Percentiles rank a stretch among this genome's conserved stretches.
Evolutionary conservation across 1,139 yeast species (phyloP).

Genomic region (Pichia sp.): DNA sequence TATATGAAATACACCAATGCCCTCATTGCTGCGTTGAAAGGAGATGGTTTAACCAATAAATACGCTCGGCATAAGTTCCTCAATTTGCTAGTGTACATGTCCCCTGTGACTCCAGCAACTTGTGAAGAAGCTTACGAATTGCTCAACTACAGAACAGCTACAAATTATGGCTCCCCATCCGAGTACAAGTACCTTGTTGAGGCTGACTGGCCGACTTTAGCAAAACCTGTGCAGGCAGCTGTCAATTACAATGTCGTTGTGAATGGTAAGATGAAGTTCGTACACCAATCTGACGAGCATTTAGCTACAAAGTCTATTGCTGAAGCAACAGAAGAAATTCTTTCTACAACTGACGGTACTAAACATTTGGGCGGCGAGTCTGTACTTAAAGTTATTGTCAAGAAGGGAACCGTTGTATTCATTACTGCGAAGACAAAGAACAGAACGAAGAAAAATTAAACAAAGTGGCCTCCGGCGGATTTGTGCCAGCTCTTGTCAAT

Average conservation of each 20-base stretch:
- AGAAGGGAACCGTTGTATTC: slow-evolving; percentile 28
- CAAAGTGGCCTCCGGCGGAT: not conserved
- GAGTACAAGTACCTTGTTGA: slow-evolving; percentile 33
- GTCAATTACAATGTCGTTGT: slow-evolving; percentile 48
- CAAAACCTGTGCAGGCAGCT: slow-evolving; percentile 30
- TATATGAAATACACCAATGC: slow-evolving; percentile 77
- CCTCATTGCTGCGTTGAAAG: slow-evolving; percentile 35
- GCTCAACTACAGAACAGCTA: slow-evolving; percentile 32
- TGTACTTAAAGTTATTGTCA: slow-evolving; percentile 34
- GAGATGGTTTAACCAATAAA: slow-evolving; percentile 5
- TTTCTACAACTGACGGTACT: slow-evolving; percentile 27
- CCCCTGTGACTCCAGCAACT: slow-evolving; percentile 75
- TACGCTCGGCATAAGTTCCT: slow-evolving; percentile 10
- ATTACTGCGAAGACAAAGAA: slow-evolving; percentile 10
- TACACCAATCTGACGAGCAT: slow-evolving; percentile 32
- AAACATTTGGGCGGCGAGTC: slow-evolving; percentile 30
- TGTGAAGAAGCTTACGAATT: slow-evolving; percentile 80
- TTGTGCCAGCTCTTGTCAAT: too few relatives aligned
- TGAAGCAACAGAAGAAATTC: slow-evolving; percentile 27
- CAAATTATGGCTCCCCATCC: not conserved
- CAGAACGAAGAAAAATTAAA: not conserved
- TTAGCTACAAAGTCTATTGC: slow-evolving; percentile 30
- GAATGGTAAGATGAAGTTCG: slow-evolving; percentile 61
- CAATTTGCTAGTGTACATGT: slow-evolving; percentile 48
- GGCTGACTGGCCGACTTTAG: slow-evolving; percentile 45